A percentile compares a stretch with the other conserved stretches of the same genome.
Evolutionary conservation across 495 filamentous ascomycete genomes (phyloP).

Genomic region (Aspergillus baeticus): DNA sequence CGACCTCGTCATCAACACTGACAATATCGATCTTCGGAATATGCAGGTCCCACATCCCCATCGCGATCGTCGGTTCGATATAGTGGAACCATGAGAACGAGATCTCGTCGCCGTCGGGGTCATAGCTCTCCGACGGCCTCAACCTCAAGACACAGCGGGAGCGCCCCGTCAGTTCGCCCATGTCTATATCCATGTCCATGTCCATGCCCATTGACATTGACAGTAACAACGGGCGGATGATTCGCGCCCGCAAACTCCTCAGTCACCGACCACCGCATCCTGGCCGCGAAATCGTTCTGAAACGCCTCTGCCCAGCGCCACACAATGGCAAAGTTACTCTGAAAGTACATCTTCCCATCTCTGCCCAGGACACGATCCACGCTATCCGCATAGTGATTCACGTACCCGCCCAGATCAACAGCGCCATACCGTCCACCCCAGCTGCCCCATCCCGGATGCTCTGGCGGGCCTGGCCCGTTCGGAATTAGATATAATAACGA

Average conservation of each 20-base stretch:
- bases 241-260: constrained; percentile 24
- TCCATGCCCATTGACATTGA: constrained; percentile 36
- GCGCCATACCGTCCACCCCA: constrained; percentile 12
- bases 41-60: too few species aligned
- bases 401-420: constrained; percentile 23
- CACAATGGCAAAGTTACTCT: neutral
- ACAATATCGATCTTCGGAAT: too few species aligned
- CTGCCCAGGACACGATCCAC: neutral
- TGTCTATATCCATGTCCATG: too few species aligned
- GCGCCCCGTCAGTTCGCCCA: too few species aligned
- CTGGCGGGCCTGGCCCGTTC: constrained; percentile 40
- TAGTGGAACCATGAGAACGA: too few species aligned
- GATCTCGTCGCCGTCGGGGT: too few species aligned
- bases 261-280: constrained; percentile 39
- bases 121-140: too few species aligned
- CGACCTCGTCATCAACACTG: too few species aligned
- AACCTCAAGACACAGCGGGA: too few species aligned
- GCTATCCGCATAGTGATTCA: constrained; percentile 3
- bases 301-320: constrained; percentile 47
- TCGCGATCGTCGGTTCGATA: too few species aligned
- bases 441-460: constrained; percentile 38
- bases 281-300: constrained; percentile 46
- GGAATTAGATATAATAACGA: constrained; percentile 43
- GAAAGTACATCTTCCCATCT: neutral
- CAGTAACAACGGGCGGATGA: constrained; percentile 36